A percentile compares a stretch with the other conserved stretches of the same genome.
Conservation (phyloP, 495 filamentous ascomycete species). For the Usnea hakonensis region DNA sequence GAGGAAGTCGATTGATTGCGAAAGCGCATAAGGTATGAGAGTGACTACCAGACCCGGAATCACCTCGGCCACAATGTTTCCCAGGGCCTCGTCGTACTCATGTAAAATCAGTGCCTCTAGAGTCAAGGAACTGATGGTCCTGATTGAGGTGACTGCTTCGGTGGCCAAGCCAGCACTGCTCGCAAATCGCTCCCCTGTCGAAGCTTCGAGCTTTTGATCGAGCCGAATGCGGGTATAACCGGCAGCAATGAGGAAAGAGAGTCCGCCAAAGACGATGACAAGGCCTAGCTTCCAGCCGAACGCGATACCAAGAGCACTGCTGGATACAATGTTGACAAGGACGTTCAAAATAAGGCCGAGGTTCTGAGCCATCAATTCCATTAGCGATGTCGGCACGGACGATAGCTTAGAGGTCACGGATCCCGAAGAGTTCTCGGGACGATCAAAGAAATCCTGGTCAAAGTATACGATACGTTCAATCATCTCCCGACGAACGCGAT, state of each 20-base stretch:
- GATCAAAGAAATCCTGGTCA: background rate
- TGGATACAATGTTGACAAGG: constrained; percentile 37
- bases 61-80: constrained; percentile 9
- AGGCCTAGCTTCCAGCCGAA: constrained; percentile 54
- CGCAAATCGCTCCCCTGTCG: constrained; percentile 50
- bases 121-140: constrained; percentile 48
- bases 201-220: constrained; percentile 43
- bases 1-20: constrained; percentile 41
- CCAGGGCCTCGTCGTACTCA: constrained; percentile 11
- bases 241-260: constrained; percentile 45
- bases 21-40: constrained; percentile 35
- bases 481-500: background rate
- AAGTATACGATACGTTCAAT: background rate
- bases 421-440: background rate
- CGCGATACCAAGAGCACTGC: constrained; percentile 47
- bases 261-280: constrained; percentile 45
- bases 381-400: background rate
- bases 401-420: constrained; percentile 2
- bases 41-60: constrained; percentile 26
- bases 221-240: constrained; percentile 44
- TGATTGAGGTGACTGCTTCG: constrained; percentile 51
- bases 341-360: background rate
- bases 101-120: constrained; percentile 26
- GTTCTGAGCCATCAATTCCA: too few species aligned
- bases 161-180: constrained; percentile 48